Evolutionary conservation across 345 rosid genomes (phyloP).

Genomic region (Laguncularia racemosa): DNA sequence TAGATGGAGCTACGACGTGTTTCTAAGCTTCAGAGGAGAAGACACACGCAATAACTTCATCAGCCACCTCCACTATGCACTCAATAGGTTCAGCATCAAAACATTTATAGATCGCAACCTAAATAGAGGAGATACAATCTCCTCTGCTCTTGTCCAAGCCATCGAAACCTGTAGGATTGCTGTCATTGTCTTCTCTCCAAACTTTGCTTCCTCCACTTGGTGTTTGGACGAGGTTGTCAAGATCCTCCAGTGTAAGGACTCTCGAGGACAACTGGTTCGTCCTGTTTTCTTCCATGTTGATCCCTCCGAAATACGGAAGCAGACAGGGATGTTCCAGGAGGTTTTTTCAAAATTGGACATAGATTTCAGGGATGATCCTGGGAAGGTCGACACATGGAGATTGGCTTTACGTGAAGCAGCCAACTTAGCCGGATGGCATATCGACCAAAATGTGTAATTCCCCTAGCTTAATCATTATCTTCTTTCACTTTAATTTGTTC

Average conservation of each 20-base stretch:
- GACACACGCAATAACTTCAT: slow-evolving; percentile 22
- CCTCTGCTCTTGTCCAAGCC: slow-evolving; percentile 8
- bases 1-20: slow-evolving; percentile 19
- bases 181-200: slow-evolving; percentile 13
- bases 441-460: slow-evolving; percentile 4
- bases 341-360: slow-evolving; percentile 4
- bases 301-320: slow-evolving; percentile 13
- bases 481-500: too few species aligned
- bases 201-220: slow-evolving; percentile 17
- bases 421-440: slow-evolving; percentile 16
- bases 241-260: slow-evolving; percentile 12
- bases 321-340: slow-evolving; percentile 1
- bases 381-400: slow-evolving; percentile 13
- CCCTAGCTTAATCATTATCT: too few species aligned
- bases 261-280: slow-evolving; percentile 9
- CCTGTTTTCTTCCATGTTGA: slow-evolving; percentile 14
- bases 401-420: slow-evolving; percentile 5
- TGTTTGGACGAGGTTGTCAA: slow-evolving; percentile 21
- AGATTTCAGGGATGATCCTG: neutral
- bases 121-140: slow-evolving; percentile 8
- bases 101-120: slow-evolving; percentile 12
- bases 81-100: neutral
- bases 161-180: slow-evolving; percentile 18
- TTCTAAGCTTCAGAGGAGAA: slow-evolving; percentile 24
- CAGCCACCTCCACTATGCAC: slow-evolving; percentile 13